These are phyloP conservation scores for Chlorella sp. DNA, from an alignment of 139 green algal genomes.

Conservation along the genomic window DNA sequence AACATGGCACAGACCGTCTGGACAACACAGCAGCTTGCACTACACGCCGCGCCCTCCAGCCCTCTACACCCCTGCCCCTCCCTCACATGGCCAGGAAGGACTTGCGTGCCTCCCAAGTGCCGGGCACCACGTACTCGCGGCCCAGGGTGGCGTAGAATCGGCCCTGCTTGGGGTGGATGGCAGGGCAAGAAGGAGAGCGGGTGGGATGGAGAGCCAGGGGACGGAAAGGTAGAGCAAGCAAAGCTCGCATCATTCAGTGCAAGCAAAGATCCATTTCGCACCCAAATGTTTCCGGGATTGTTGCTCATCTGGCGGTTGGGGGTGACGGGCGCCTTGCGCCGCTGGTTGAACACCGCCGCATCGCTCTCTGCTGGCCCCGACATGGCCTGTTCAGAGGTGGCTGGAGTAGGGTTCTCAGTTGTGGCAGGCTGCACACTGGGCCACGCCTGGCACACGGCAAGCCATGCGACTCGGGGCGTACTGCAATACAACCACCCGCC, in stretches of 20 bases:
- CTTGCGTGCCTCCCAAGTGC: constrained; percentile 42
- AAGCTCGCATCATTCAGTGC: too few species aligned
- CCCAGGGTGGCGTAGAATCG: constrained; percentile 40
- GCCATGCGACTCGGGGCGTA: too few species aligned
- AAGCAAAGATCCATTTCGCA: too few species aligned
- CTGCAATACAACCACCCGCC: too few species aligned
- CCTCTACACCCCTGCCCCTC: background rate
- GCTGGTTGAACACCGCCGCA: constrained; percentile 31
- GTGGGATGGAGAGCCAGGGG: too few species aligned
- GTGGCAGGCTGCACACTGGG: background rate
- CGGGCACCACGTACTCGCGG: constrained; percentile 22
- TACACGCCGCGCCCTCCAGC: too few species aligned
- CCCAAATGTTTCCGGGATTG: background rate
- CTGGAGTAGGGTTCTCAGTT: background rate
- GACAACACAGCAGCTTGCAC: too few species aligned
- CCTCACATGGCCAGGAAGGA: constrained; percentile 28
- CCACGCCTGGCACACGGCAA: too few species aligned
- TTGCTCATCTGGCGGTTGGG: constrained; percentile 16
- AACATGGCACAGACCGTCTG: too few species aligned
- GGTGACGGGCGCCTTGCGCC: constrained; percentile 17
- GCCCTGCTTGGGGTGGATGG: too few species aligned
- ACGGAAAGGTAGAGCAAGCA: too few species aligned
- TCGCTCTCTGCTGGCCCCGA: background rate
- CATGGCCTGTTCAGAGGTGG: constrained; percentile 18
- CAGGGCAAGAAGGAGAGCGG: too few species aligned